These are phyloP conservation scores for Wickerhamomyces tratensis DNA, from an alignment of 805 yeast genomes.

Conservation along the genomic window DNA sequence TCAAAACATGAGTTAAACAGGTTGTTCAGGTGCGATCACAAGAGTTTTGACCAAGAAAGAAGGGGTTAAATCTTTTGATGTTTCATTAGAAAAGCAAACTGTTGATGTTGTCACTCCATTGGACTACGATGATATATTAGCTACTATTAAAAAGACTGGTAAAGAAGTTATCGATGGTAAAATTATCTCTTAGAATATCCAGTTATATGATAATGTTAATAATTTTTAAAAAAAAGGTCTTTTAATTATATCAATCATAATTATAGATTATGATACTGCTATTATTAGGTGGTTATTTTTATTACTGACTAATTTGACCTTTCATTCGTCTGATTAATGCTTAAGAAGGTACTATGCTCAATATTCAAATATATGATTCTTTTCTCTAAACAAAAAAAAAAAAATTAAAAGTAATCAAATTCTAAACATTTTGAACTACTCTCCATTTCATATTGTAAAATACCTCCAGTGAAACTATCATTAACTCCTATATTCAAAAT, in stretches of 20 bases:
- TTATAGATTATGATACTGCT: too few species aligned
- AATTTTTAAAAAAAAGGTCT: too few species aligned
- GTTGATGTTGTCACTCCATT: conserved; percentile 67
- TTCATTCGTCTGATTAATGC: too few species aligned
- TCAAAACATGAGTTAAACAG: conserved; percentile 15
- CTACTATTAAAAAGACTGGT: conserved; percentile 83
- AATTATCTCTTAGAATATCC: conserved; percentile 21
- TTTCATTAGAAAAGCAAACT: conserved; percentile 71
- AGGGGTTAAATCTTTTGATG: conserved; percentile 66
- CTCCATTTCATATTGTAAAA: conserved; percentile 35
- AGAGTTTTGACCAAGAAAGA: conserved; percentile 60
- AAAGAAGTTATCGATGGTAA: conserved; percentile 68
- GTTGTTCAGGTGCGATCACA: conserved; percentile 83
- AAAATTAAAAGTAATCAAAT: conserved; percentile 24
- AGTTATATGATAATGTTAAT: neutral
- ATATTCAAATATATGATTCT: neutral
- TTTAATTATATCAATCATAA: too few species aligned
- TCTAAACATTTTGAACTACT: conserved; percentile 27
- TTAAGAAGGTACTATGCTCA: too few species aligned
- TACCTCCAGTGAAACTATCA: conserved; percentile 49
- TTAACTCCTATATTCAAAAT: conserved; percentile 42
- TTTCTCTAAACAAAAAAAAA: neutral
- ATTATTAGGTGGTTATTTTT: too few species aligned
- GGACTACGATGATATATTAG: conserved; percentile 70
- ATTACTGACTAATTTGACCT: too few species aligned